phyloP scores from a whole-genome alignment of 2,329 filamentous ascomycete species.

The Dactylellina cionopaga region DNA sequence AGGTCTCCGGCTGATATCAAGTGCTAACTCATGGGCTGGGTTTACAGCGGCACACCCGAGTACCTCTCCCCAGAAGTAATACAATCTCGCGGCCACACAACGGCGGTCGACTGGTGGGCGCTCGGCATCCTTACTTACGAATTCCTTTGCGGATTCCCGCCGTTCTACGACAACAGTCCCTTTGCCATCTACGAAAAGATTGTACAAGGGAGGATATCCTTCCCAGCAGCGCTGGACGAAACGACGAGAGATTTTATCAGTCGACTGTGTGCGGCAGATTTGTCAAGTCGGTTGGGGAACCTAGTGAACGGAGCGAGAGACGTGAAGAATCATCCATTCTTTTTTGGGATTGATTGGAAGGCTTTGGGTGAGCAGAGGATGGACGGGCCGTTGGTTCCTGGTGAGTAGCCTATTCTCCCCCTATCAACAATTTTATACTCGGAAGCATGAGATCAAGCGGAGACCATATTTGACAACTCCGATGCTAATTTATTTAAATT shows the following conservation, averaged over 20 bases:
- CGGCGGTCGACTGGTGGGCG: constrained; percentile 88
- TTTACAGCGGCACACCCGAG: constrained; percentile 74
- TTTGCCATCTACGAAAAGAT: constrained; percentile 90
- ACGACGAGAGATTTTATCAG: constrained; percentile 79
- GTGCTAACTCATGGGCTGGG: not conserved
- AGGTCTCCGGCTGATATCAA: too few relatives aligned
- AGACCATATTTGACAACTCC: too few relatives aligned
- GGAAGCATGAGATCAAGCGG: too few relatives aligned
- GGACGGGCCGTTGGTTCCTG: constrained; percentile 60
- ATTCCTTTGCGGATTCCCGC: constrained; percentile 83
- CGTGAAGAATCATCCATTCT: constrained; percentile 81
- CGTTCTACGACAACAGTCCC: constrained; percentile 86
- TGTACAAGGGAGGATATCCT: constrained; percentile 79
- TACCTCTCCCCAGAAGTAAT: constrained; percentile 87
- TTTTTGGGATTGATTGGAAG: constrained; percentile 77
- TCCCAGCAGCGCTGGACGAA: constrained; percentile 71
- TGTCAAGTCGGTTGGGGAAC: constrained; percentile 80
- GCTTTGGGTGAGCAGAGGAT: constrained; percentile 72
- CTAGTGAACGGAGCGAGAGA: constrained; percentile 76
- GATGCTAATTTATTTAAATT: constrained; percentile 60
- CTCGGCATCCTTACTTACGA: constrained; percentile 85
- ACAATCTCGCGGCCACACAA: constrained; percentile 79
- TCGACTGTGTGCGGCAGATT: constrained; percentile 80
- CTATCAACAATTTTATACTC: too few relatives aligned
- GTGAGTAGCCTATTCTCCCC: constrained; percentile 59